Percentiles rank a stretch among this genome's conserved stretches.
These are phyloP conservation scores for Infundibulicybe gibba DNA, from an alignment of 768 basidiomycete species.

Conservation along the genomic window DNA sequence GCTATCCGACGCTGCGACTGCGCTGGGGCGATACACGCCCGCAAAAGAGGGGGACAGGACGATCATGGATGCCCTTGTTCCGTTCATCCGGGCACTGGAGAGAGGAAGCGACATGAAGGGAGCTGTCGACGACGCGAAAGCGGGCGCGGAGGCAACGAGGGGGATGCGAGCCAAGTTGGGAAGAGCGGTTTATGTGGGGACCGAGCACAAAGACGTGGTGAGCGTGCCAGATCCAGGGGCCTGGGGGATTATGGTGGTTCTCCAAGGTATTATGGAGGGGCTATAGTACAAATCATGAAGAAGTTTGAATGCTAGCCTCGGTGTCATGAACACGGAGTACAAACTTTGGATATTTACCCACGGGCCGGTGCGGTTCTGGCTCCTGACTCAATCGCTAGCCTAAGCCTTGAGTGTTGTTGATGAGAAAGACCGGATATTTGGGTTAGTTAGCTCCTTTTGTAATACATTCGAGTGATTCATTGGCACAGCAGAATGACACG, in stretches of 20 bases:
- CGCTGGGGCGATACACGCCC: constrained; percentile 38
- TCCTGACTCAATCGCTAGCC: too few relatives aligned
- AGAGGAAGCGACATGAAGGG: constrained; percentile 15
- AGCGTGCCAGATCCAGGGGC: constrained; percentile 52
- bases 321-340: too few relatives aligned
- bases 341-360: too few relatives aligned
- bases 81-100: constrained; percentile 36
- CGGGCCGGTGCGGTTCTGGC: too few relatives aligned
- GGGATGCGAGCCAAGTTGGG: constrained; percentile 45
- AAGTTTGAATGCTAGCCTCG: too few relatives aligned
- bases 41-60: constrained; percentile 55
- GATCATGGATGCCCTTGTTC: constrained; percentile 48
- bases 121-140: constrained; percentile 32
- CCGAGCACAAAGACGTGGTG: constrained; percentile 19
- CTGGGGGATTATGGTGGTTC: constrained; percentile 41
- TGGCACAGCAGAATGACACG: too few relatives aligned
- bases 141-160: constrained; percentile 44
- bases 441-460: too few relatives aligned
- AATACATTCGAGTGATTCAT: too few relatives aligned
- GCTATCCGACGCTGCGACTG: constrained; percentile 21
- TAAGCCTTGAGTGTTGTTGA: too few relatives aligned
- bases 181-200: constrained; percentile 45
- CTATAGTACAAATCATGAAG: too few relatives aligned
- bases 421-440: too few relatives aligned
- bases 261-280: too few relatives aligned